A percentile compares a stretch with the other conserved stretches of the same genome.
Conservation (phyloP, 1,284 basidiomycete species). For the Irpex sp. region DNA sequence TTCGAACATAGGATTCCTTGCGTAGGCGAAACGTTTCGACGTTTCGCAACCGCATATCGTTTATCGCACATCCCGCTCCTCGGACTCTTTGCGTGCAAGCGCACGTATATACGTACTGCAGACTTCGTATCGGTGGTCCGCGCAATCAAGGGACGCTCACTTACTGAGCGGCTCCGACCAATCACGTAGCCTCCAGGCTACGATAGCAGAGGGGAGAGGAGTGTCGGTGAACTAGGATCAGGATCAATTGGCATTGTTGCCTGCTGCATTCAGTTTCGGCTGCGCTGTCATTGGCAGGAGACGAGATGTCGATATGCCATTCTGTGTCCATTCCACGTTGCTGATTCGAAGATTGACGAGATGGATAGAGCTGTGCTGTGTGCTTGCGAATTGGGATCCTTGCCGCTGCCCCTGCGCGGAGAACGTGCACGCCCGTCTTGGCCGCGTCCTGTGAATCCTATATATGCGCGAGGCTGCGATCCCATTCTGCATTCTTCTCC, state of each 20-base stretch:
- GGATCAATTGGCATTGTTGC: neutral
- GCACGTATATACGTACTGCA: neutral
- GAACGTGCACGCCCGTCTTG: neutral
- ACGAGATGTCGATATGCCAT: neutral
- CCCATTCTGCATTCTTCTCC: neutral
- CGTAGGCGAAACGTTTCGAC: neutral
- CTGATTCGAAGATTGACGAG: neutral
- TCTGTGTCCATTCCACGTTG: neutral
- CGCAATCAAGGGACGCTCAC: neutral
- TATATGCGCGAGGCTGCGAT: neutral
- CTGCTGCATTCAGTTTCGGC: neutral
- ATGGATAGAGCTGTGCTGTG: neutral
- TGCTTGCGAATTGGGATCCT: neutral
- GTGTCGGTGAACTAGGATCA: neutral
- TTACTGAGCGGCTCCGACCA: neutral
- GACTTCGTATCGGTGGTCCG: too few species aligned
- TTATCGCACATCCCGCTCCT: neutral
- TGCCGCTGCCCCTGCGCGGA: neutral
- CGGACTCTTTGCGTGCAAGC: neutral
- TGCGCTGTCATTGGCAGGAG: neutral
- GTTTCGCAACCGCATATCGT: neutral
- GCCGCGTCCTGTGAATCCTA: neutral
- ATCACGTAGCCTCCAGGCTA: neutral
- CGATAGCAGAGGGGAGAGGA: neutral
- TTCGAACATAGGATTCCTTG: neutral